Percentiles rank a stretch among this genome's conserved stretches.
Evolutionary conservation across 2,329 filamentous ascomycete species (phyloP).

Genomic region (Sporothrix protearum): DNA sequence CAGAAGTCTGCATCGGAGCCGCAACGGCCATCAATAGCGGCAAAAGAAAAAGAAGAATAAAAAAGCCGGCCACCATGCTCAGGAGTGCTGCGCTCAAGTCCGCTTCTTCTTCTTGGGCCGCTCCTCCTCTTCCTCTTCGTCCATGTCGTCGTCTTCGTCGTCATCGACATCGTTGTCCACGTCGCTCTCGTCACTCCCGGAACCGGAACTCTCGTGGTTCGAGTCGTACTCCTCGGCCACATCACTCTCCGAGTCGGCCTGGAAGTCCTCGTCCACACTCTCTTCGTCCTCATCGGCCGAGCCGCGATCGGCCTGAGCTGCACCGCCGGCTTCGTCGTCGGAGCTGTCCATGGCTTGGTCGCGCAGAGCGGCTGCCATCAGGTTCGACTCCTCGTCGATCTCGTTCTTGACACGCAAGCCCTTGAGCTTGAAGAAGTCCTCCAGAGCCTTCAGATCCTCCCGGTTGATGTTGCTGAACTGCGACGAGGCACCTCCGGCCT

Average conservation of each 20-base stretch:
- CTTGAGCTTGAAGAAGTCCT: constrained; percentile 96
- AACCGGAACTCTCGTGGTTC: constrained; percentile 79
- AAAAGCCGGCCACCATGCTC: neutral
- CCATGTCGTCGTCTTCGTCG: constrained; percentile 46
- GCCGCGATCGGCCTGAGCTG: constrained; percentile 69
- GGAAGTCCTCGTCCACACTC: constrained; percentile 93
- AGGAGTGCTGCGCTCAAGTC: constrained; percentile 28
- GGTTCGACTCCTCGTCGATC: constrained; percentile 86
- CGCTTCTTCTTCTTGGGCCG: constrained; percentile 46
- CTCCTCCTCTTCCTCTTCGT: constrained; percentile 37
- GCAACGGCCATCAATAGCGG: neutral
- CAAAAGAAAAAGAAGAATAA: neutral
- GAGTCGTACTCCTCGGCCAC: constrained; percentile 96
- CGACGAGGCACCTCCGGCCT: constrained; percentile 79
- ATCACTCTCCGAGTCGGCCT: constrained; percentile 86
- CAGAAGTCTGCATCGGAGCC: neutral
- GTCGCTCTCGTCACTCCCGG: constrained; percentile 63
- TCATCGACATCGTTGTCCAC: constrained; percentile 50
- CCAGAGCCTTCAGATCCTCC: constrained; percentile 94
- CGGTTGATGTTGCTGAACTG: constrained; percentile 99
- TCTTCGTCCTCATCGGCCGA: constrained; percentile 96
- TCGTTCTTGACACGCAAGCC: constrained; percentile 96
- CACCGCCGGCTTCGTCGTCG: constrained; percentile 73
- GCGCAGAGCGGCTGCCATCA: constrained; percentile 75
- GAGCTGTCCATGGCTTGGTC: constrained; percentile 80